These are phyloP conservation scores for Aspergillus tamarii DNA, from an alignment of 2,329 filamentous ascomycete genomes.

Conservation along the genomic window DNA sequence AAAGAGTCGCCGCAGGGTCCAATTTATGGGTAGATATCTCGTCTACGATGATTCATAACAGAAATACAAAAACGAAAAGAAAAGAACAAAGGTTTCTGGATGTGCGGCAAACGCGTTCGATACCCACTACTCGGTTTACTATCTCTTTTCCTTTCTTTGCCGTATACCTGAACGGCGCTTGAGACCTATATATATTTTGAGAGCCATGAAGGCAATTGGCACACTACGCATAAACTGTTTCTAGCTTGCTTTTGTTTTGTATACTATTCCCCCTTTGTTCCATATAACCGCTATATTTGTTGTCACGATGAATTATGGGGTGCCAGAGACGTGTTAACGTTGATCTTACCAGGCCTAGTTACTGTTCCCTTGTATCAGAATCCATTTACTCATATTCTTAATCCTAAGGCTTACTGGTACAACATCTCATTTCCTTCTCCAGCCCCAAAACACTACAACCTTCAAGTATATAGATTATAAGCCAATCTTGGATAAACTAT, in stretches of 20 bases:
- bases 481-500: neutral
- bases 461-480: neutral
- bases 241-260: neutral
- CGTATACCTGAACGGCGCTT: neutral
- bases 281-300: neutral
- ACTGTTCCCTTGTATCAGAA: too few species aligned
- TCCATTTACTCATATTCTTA: neutral
- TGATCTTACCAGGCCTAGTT: neutral
- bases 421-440: neutral
- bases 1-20: neutral
- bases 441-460: neutral
- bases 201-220: neutral
- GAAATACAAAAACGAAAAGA: conserved; percentile 12
- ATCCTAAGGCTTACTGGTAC: neutral
- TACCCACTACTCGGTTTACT: conserved; percentile 33
- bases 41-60: conserved; percentile 5
- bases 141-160: neutral
- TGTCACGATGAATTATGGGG: neutral
- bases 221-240: neutral
- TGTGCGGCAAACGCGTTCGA: conserved; percentile 30
- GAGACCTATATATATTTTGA: neutral
- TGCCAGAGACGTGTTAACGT: neutral
- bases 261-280: neutral
- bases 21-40: neutral
- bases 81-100: conserved; percentile 18